Base-by-base conservation (phyloP, 768 basidiomycete genomes). In the Mycena chlorophos region DNA sequence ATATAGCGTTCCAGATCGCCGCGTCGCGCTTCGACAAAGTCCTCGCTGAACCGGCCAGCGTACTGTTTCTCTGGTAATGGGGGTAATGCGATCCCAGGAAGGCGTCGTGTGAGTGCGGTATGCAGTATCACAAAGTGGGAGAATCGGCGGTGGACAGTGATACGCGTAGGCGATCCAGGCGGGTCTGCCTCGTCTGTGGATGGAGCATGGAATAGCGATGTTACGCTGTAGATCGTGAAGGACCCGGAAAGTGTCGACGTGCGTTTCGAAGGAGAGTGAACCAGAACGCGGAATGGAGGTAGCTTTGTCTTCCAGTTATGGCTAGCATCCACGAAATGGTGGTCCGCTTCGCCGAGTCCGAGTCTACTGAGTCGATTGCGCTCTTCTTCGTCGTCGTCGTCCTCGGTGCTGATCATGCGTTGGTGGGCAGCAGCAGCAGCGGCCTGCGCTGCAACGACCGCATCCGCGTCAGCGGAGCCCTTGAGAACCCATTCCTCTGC, bases 51-150 rank as follows among this genome's bases (percentile, higher is more conserved):
- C 8, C 90, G 76, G 2, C 89, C 89, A 0, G 89, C 78, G 58
- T 94, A 91, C 61, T 89, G 87, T 65, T 93, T 93, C 67, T 91
- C 90, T 0, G 92, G 92, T 6, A 94, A 77, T 0, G 89, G 88
- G 0, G 92, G 91, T 2, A 94, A 75, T 3, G 84, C 85, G 26
- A 94, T 82, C 0, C 88, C 88, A 5, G 89, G 89, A 3, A 92
- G 80, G 6, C 86, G 77, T 22, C 84, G 75, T 19, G 79, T 75
- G 46, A 95, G 72, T 8, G 86, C 83, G 2, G 87, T 84, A 60
- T 92, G 87, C 27, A 95, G 77, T 48, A 86, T 78, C 25, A 87
- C 83, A 63, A 95, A 95, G 55, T 94, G 88, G 3, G 91, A 91
- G 72, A 89, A 95, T 5, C 92, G 85, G 12, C 92, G 79, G 31